Percentiles rank a stretch among this genome's conserved stretches.
phyloP scores from a whole-genome alignment of 768 basidiomycete species.

The Tulasnella sp. region DNA sequence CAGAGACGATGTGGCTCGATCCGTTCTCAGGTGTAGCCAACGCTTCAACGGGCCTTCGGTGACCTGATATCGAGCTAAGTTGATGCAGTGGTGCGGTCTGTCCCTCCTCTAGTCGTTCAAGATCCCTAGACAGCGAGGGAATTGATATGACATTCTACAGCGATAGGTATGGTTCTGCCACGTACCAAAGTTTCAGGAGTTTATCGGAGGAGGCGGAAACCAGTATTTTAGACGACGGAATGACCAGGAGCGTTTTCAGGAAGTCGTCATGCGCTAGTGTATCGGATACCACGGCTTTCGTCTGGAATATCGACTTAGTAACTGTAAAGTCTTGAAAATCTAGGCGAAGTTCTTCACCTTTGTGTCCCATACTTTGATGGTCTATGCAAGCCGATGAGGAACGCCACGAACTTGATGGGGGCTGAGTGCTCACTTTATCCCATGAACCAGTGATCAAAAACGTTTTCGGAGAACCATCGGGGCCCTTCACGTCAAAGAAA shows the following conservation, averaged over 20 bases:
- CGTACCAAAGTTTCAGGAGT: constrained; percentile 76
- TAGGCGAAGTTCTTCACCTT: constrained; percentile 39
- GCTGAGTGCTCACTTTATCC: constrained; percentile 57
- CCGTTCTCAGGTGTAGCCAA: constrained; percentile 48
- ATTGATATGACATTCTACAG: neutral
- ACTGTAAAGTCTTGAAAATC: neutral
- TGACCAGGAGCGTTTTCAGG: constrained; percentile 71
- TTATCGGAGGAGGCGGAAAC: constrained; percentile 90
- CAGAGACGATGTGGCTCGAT: constrained; percentile 56
- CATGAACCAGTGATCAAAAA: constrained; percentile 85
- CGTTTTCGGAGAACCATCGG: constrained; percentile 36
- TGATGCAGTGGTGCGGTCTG: constrained; percentile 22
- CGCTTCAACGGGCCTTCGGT: constrained; percentile 82
- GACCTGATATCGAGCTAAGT: constrained; percentile 66
- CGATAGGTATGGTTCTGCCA: constrained; percentile 7
- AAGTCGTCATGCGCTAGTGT: constrained; percentile 83
- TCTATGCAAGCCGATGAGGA: constrained; percentile 38
- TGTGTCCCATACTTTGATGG: constrained; percentile 80
- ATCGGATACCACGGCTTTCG: constrained; percentile 58
- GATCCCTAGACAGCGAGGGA: constrained; percentile 22
- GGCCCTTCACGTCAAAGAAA: constrained; percentile 44
- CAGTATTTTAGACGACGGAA: constrained; percentile 57
- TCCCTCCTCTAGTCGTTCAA: neutral
- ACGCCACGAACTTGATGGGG: neutral
- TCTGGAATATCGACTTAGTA: constrained; percentile 38